These are phyloP conservation scores for Buxus sempervirens DNA, from an alignment of 164 flowering plant genomes.

Conservation along the genomic window DNA sequence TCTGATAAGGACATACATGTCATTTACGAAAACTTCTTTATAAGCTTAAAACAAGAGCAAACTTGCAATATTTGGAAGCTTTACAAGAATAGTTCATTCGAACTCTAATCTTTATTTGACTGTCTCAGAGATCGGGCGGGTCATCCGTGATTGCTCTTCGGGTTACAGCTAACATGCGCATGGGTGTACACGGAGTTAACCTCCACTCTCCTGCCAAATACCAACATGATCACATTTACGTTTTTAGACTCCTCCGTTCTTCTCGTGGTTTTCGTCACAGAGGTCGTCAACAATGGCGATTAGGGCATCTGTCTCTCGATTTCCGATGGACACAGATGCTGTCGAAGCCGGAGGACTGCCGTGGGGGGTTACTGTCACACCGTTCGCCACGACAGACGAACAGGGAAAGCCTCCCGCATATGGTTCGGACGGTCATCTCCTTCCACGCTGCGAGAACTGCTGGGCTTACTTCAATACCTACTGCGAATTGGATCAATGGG, in stretches of 20 bases:
- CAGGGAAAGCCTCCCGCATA: conserved; percentile 56
- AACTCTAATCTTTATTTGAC: too few relatives aligned
- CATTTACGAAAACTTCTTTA: too few relatives aligned
- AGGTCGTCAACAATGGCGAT: conserved; percentile 58
- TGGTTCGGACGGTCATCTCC: conserved; percentile 69
- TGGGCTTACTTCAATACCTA: conserved; percentile 92
- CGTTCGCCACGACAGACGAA: conserved; percentile 82
- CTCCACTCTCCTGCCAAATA: neutral
- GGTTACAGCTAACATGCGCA: neutral
- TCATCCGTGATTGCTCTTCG: neutral
- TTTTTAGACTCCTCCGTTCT: neutral
- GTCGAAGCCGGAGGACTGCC: conserved; percentile 76
- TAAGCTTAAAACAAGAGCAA: too few relatives aligned
- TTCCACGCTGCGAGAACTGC: conserved; percentile 95
- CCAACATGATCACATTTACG: neutral
- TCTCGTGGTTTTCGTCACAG: neutral
- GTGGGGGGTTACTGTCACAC: conserved; percentile 87
- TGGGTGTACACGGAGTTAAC: neutral
- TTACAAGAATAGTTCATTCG: too few relatives aligned
- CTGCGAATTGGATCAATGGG: conserved; percentile 95
- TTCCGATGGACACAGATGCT: conserved; percentile 67
- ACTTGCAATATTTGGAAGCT: too few relatives aligned
- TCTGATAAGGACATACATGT: too few relatives aligned
- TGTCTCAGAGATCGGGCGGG: too few relatives aligned
- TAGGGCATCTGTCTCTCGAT: conserved; percentile 69